Base-by-base conservation (phyloP, 768 basidiomycete species). In the Mycena metata region DNA sequence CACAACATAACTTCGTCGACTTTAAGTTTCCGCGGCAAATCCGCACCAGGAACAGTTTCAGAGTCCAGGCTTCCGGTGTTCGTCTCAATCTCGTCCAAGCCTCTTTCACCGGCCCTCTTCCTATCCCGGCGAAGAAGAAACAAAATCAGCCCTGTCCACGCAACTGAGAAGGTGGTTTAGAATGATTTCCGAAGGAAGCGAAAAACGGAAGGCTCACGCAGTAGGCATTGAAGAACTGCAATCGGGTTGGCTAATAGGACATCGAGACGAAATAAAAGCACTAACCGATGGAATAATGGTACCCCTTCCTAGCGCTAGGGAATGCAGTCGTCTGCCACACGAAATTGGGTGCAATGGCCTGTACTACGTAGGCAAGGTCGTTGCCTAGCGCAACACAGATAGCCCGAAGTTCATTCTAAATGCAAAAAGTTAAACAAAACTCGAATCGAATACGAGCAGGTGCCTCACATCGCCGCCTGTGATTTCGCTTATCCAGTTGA, bases 331-430 rank as follows among this genome's bases (percentile, higher is more conserved):
- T 73, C 58, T 70, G 60, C 72, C 72, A 73, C 5, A 73, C 66
- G 39, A 73, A 73, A n/a, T 73, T 73, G 15, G 72, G 72, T 7
- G 72, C 72, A n/a, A 73, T 39, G 7, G 72, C 72, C 58, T 73
- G 72, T 33, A 70, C 72, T 5, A 67, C 52, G 50, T 73, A 73
- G 30, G 72, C 72, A 2, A 73, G 60, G 39, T 73, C 72, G 47
- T 73, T 73, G 5, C 45, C 72, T 30, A 70, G 19, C 17, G 72
- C 72, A 11, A 73, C 63, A 49, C 68, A 70, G 26, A 73, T 70
- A 0, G 72, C 72, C 8, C 72, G 65, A 2, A 70, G 58, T 49
- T 73, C 72, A 46, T 73, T 73, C 72, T 72, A 41, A 15, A 24
- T 12, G 12, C 36, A 54, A 15, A 26, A 55, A 26, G n/a, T 46